Conservation (phyloP, 768 basidiomycete species). For the Mycena venus region DNA sequence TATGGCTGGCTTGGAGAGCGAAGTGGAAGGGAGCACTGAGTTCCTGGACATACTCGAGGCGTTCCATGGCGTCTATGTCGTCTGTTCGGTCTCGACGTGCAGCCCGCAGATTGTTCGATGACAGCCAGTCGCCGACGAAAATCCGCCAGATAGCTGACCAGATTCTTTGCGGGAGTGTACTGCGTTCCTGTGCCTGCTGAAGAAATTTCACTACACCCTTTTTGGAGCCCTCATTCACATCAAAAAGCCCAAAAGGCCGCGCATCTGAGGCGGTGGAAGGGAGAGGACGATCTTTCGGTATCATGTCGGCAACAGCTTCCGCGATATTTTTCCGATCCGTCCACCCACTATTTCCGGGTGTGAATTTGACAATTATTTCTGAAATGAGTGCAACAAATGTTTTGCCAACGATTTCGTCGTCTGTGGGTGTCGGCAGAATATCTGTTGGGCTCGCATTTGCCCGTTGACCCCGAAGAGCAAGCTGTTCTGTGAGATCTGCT, state of each 20-base stretch:
- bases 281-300: neutral
- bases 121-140: constrained; percentile 21
- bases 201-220: constrained; percentile 32
- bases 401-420: constrained; percentile 29
- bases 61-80: constrained; percentile 20
- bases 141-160: constrained; percentile 26
- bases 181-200: neutral
- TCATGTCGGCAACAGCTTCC: neutral
- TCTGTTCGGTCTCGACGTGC: constrained; percentile 20
- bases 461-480: constrained; percentile 32
- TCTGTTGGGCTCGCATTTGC: constrained; percentile 30
- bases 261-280: neutral
- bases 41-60: too few relatives aligned
- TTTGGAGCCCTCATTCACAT: constrained; percentile 38
- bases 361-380: constrained; percentile 29
- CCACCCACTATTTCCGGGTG: constrained; percentile 30
- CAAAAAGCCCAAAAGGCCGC: constrained; percentile 35
- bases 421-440: constrained; percentile 33
- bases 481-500: constrained; percentile 27
- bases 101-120: too few relatives aligned
- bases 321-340: constrained; percentile 15
- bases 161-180: constrained; percentile 16
- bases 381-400: constrained; percentile 24
- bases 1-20: too few relatives aligned
- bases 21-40: too few relatives aligned